Evolutionary conservation across 139 green algal genomes (phyloP).

Genomic region (Picochlorum sp.): DNA sequence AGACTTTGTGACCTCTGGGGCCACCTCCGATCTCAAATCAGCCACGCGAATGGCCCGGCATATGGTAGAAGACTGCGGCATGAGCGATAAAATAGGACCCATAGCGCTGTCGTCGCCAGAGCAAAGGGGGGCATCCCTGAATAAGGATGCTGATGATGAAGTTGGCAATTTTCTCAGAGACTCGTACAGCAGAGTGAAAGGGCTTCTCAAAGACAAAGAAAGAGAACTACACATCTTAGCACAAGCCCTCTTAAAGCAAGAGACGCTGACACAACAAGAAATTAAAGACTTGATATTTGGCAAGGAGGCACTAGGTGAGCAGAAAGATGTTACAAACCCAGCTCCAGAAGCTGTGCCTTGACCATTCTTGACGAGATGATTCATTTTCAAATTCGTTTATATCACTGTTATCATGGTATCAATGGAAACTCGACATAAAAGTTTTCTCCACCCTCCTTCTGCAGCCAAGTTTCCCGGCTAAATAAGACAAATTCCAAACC

Average conservation of each 20-base stretch:
- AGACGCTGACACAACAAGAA: constrained; percentile 66
- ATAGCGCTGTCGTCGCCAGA: constrained; percentile 33
- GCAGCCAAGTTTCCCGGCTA: constrained; percentile 2
- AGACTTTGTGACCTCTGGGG: constrained; percentile 74
- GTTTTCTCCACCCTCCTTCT: constrained; percentile 1
- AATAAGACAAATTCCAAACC: constrained; percentile 19
- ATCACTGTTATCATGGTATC: neutral
- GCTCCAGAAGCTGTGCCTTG: neutral
- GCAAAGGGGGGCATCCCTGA: constrained; percentile 4
- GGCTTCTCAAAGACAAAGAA: constrained; percentile 63
- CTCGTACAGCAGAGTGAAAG: constrained; percentile 11
- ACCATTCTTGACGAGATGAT: neutral
- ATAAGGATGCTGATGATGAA: constrained; percentile 26
- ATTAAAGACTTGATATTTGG: constrained; percentile 15
- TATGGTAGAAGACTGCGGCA: constrained; percentile 79
- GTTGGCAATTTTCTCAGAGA: constrained; percentile 26
- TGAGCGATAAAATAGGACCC: constrained; percentile 68
- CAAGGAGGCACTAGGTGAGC: neutral
- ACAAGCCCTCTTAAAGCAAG: constrained; percentile 65
- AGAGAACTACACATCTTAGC: constrained; percentile 76
- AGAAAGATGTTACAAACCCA: neutral
- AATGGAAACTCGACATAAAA: constrained; percentile 15
- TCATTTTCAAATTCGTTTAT: neutral
- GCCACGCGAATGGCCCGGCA: constrained; percentile 72
- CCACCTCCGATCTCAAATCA: constrained; percentile 68